Evolutionary conservation across 2,329 filamentous ascomycete genomes (phyloP).

Genomic region (Fusarium nisikadoi): DNA sequence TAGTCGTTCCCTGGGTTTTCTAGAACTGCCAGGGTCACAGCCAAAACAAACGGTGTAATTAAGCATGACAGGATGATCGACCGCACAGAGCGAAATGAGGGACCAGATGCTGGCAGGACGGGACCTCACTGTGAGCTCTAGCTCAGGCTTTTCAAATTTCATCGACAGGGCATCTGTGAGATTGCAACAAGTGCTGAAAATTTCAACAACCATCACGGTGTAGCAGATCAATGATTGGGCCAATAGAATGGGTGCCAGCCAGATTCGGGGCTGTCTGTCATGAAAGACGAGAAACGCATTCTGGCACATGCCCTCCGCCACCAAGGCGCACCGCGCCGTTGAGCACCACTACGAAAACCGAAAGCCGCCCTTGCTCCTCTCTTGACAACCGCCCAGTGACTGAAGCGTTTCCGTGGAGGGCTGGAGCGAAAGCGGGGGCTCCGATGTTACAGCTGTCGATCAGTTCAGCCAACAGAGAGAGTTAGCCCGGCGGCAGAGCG

Average conservation of each 20-base stretch:
- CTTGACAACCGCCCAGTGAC: slow-evolving; percentile 16
- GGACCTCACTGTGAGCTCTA: slow-evolving; percentile 13
- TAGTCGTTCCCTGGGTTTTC: slow-evolving; percentile 36
- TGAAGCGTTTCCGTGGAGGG: slow-evolving; percentile 30
- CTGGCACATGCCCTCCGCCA: slow-evolving; percentile 34
- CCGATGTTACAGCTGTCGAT: slow-evolving; percentile 37
- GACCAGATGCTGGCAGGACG: slow-evolving; percentile 2
- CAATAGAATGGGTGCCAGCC: slow-evolving; percentile 13
- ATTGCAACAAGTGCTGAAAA: slow-evolving; percentile 31
- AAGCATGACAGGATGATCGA: slow-evolving; percentile 39
- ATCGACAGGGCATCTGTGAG: background rate
- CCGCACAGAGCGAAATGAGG: slow-evolving; percentile 13
- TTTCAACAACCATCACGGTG: slow-evolving; percentile 17
- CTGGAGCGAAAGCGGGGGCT: slow-evolving; percentile 30
- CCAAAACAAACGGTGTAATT: slow-evolving; percentile 36
- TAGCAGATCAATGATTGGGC: slow-evolving; percentile 18
- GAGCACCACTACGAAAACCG: slow-evolving; percentile 20
- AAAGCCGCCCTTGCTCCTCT: slow-evolving; percentile 20
- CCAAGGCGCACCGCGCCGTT: slow-evolving; percentile 12
- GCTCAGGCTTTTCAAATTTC: background rate
- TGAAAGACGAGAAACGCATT: slow-evolving; percentile 8
- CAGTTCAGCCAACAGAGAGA: slow-evolving; percentile 18
- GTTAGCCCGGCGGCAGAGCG: slow-evolving; percentile 14
- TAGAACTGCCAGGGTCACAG: slow-evolving; percentile 33
- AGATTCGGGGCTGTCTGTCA: slow-evolving; percentile 9